These are phyloP conservation scores for Trametes villosa DNA, from an alignment of 768 basidiomycete species.

Conservation along the genomic window DNA sequence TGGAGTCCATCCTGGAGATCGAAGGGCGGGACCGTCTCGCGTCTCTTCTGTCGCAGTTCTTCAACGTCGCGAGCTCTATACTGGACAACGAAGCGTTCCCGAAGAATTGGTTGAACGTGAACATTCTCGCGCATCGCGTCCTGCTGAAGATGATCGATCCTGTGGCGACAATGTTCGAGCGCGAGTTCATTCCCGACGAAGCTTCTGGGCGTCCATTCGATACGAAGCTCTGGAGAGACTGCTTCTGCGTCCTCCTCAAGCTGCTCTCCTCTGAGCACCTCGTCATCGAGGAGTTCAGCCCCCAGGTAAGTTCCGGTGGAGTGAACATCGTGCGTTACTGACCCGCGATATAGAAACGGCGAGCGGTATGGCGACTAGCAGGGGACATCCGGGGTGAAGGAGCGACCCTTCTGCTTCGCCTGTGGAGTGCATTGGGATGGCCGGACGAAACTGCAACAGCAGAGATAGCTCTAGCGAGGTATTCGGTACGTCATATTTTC, in stretches of 20 bases:
- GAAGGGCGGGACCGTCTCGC: constrained; percentile 86
- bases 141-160: constrained; percentile 89
- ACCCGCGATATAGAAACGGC: constrained; percentile 67
- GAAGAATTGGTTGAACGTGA: constrained; percentile 88
- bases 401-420: constrained; percentile 70
- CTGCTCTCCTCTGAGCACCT: constrained; percentile 89
- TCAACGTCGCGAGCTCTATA: constrained; percentile 81
- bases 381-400: constrained; percentile 95
- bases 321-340: background rate
- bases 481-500: constrained; percentile 59
- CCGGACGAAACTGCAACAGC: constrained; percentile 59
- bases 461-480: constrained; percentile 31
- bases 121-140: constrained; percentile 85
- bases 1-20: constrained; percentile 83
- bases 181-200: constrained; percentile 77
- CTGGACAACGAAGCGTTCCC: constrained; percentile 90
- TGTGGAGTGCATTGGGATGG: constrained; percentile 90
- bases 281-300: constrained; percentile 92
- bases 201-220: constrained; percentile 72
- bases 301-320: constrained; percentile 62
- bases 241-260: constrained; percentile 80
- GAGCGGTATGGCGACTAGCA: constrained; percentile 94
- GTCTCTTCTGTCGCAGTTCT: constrained; percentile 71
- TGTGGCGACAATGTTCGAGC: constrained; percentile 73
- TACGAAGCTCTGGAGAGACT: constrained; percentile 77